phyloP scores from a whole-genome alignment of 2,329 filamentous ascomycete species.

The Phoma sp. region DNA sequence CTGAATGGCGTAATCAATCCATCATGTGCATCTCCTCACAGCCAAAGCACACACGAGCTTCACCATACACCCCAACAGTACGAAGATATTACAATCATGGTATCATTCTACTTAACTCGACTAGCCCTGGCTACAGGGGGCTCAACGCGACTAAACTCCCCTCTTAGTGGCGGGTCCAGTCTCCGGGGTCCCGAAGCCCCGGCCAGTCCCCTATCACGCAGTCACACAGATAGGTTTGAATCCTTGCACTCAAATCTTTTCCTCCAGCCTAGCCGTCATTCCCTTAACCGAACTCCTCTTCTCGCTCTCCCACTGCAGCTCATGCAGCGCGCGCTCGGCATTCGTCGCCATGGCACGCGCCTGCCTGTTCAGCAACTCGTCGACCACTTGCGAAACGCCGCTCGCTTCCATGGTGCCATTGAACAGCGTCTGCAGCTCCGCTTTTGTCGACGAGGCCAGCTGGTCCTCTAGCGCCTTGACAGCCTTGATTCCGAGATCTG shows the following conservation, averaged over 20 bases:
- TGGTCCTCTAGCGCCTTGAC: conserved; percentile 50
- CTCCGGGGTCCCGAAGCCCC: no score
- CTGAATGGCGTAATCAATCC: no score
- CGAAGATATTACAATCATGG: no score
- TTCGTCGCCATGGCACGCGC: conserved; percentile 29
- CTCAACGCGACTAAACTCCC: no score
- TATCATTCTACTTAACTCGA: no score
- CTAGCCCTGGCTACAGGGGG: no score
- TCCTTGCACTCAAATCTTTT: conserved; percentile 30
- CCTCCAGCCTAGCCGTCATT: conserved; percentile 43
- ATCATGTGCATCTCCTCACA: no score
- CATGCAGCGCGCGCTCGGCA: conserved; percentile 29
- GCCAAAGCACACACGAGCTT: no score
- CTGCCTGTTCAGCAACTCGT: conserved; percentile 45
- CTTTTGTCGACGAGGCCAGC: conserved; percentile 45
- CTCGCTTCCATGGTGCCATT: conserved; percentile 20
- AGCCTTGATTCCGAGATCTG: conserved; percentile 44
- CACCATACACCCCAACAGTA: no score
- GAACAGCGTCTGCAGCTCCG: conserved; percentile 41
- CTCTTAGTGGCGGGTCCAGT: no score
- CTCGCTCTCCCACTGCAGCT: conserved; percentile 21
- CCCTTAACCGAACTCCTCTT: conserved; percentile 32
- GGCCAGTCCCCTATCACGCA: no score
- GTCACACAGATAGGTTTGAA: no score
- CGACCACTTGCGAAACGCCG: conserved; percentile 40